phyloP scores from a whole-genome alignment of 768 basidiomycete species.

The Naganishia vishniacii region DNA sequence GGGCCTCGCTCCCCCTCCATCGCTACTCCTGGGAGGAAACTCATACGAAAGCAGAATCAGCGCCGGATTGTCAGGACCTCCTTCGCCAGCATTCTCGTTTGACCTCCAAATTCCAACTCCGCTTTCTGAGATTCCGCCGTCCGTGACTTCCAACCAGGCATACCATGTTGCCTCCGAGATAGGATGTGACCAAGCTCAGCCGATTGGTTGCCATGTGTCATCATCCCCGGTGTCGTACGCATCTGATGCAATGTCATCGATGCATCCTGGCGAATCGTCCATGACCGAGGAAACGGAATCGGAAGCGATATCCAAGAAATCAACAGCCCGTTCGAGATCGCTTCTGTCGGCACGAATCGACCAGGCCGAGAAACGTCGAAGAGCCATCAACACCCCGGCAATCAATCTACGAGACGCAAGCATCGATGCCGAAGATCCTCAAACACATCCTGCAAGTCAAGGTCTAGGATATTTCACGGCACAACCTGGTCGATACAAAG shows the following conservation, averaged over 20 bases:
- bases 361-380: no score
- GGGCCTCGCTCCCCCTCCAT: slow-evolving; percentile 21
- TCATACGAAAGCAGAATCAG: background rate
- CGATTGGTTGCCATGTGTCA: background rate
- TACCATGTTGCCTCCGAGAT: background rate
- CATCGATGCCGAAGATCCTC: background rate
- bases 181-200: background rate
- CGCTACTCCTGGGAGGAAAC: background rate
- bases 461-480: slow-evolving; percentile 1
- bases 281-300: background rate
- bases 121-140: background rate
- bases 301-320: background rate
- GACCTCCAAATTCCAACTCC: slow-evolving; percentile 14
- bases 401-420: no score
- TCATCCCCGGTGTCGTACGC: background rate
- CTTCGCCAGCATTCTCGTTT: slow-evolving; percentile 7
- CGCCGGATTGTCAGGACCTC: background rate
- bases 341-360: no score
- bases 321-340: background rate
- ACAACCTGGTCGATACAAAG: background rate
- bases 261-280: background rate
- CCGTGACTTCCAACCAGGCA: background rate
- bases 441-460: background rate
- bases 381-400: no score
- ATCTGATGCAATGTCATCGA: background rate